Percentiles rank a stretch among this genome's conserved stretches.
Evolutionary conservation across 2,329 filamentous ascomycete species (phyloP).

Genomic region (Teratosphaeria destructans): DNA sequence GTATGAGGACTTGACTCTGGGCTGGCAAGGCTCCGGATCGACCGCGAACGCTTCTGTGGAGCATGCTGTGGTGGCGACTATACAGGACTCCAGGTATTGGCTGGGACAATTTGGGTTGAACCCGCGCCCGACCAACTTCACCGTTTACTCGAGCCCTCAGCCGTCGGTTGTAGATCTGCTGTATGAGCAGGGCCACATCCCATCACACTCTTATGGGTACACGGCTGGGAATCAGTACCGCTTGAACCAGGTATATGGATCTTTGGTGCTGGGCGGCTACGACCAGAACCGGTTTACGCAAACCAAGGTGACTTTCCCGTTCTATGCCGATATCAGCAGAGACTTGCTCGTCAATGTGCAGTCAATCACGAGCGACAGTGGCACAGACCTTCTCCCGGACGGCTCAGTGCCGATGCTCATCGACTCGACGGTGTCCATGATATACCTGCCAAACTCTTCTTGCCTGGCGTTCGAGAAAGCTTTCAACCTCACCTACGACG

Average conservation of each 20-base stretch:
- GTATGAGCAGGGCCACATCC: slow-evolving; percentile 23
- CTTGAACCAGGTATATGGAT: slow-evolving; percentile 26
- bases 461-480: slow-evolving; percentile 27
- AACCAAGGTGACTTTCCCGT: slow-evolving; percentile 17
- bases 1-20: slow-evolving; percentile 25
- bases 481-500: slow-evolving; percentile 26
- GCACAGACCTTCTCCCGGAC: slow-evolving; percentile 17
- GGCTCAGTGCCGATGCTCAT: slow-evolving; percentile 39
- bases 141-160: slow-evolving; percentile 24
- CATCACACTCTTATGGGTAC: slow-evolving; percentile 27
- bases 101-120: slow-evolving; percentile 26
- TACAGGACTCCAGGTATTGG: slow-evolving; percentile 20
- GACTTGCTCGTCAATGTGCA: slow-evolving; percentile 26
- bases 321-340: slow-evolving; percentile 22
- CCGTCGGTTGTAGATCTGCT: slow-evolving; percentile 25
- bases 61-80: slow-evolving; percentile 22
- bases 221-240: slow-evolving; percentile 30
- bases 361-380: slow-evolving; percentile 17
- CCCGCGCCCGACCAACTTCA: slow-evolving; percentile 27
- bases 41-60: slow-evolving; percentile 12
- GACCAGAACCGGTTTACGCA: slow-evolving; percentile 26
- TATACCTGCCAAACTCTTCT: slow-evolving; percentile 48
- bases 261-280: slow-evolving; percentile 30
- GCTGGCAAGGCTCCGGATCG: slow-evolving; percentile 25
- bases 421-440: slow-evolving; percentile 53